Base-by-base conservation (phyloP, 1,284 basidiomycete genomes). In the Pseudozyma hubeiensis region DNA sequence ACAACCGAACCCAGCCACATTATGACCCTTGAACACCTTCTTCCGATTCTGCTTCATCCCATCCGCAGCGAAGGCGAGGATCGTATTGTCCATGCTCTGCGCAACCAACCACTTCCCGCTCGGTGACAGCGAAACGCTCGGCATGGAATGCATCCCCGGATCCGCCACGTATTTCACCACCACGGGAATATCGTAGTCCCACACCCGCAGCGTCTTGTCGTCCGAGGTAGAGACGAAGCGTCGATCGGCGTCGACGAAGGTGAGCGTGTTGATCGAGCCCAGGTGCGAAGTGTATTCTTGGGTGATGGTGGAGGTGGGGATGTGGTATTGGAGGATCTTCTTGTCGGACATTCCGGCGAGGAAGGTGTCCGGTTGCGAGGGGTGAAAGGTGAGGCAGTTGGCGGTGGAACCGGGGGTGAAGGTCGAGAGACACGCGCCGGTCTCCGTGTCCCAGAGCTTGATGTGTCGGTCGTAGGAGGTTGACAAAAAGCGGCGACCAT, bases 81-180 rank as follows among this genome's bases (percentile, higher is more conserved):
- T 95, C 85, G 98, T 95, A 85, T 99, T 99, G 86, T 99, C 97
- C 73, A 99, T 89, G 29, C 94, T 97, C 85, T 99, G 97, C 16
- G 93, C 93, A 16, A 95, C 95, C 73, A 99, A 91, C 88, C 94
- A 98, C 87, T 97, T 97, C n/a, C n/a, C n/a, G n/a, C n/a, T n/a
- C n/a, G n/a, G 97, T 85, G 97, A 94, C 34, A 95, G 86, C 9
- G 93, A 93, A 40, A 98, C 95, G 16, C 96, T 92, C 11, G 97
- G 97, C 95, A 99, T 98, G 37, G 94, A 97, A 86, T 99, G 95
- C 97, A 99, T 99, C 83, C 94, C 91, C 9, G 97, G 97, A 85
- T 99, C 97, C 34, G 97, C 95, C 68, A 99, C 97, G 85, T 98
- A 97, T 86, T 99, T 99, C 89, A 99, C 98, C 63, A 97, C 94